Conservation (phyloP, 768 basidiomycete species). For the Russula emetica region DNA sequence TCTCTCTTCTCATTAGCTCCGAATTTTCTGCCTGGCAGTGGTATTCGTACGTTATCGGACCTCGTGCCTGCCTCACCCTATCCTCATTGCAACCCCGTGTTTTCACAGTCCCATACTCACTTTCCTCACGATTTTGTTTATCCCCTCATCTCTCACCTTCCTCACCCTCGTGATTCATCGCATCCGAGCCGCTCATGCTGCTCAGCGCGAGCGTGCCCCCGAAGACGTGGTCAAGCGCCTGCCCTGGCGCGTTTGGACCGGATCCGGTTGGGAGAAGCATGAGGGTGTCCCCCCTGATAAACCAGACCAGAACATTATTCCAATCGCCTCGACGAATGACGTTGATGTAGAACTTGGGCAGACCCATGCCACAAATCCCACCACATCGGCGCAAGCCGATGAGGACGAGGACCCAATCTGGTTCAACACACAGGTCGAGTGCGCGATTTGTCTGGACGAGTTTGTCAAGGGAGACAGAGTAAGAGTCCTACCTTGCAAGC, state of each 20-base stretch:
- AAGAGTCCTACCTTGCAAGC: slow-evolving; percentile 88
- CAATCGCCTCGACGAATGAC: slow-evolving; percentile 16
- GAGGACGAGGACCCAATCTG: slow-evolving; percentile 50
- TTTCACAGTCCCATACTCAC: slow-evolving; percentile 70
- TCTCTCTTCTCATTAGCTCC: slow-evolving; percentile 71
- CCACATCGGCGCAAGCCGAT: slow-evolving; percentile 28
- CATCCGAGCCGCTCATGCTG: slow-evolving; percentile 75
- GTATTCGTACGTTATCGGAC: slow-evolving; percentile 65
- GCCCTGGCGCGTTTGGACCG: slow-evolving; percentile 82
- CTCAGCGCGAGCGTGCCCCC: slow-evolving; percentile 78
- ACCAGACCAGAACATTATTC: not conserved
- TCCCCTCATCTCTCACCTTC: slow-evolving; percentile 87
- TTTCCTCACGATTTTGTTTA: slow-evolving; percentile 80
- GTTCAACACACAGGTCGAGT: slow-evolving; percentile 81
- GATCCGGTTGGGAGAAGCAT: slow-evolving; percentile 76
- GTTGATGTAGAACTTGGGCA: slow-evolving; percentile 26
- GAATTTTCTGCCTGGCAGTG: slow-evolving; percentile 87
- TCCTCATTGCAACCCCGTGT: slow-evolving; percentile 21
- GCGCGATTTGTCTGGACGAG: slow-evolving; percentile 87
- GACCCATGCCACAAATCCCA: slow-evolving; percentile 10
- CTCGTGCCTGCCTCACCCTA: slow-evolving; percentile 7
- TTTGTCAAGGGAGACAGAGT: slow-evolving; percentile 88
- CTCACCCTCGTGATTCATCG: slow-evolving; percentile 87
- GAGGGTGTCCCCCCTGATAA: slow-evolving; percentile 36
- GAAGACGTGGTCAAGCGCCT: slow-evolving; percentile 72